Evolutionary conservation across 179 eudicot species (phyloP).

Genomic region (Beta corolliflora): DNA sequence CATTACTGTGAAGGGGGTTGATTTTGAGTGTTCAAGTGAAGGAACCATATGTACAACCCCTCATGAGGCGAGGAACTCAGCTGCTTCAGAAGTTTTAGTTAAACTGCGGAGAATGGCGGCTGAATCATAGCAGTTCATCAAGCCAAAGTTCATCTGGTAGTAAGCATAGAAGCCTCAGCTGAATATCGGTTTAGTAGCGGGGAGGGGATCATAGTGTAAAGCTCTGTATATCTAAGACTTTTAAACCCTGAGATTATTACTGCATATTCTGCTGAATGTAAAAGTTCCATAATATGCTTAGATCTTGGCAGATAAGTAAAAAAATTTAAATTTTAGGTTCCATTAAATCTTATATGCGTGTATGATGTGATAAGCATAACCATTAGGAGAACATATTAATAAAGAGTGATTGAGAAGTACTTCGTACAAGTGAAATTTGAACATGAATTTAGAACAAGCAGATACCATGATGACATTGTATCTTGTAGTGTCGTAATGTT

Average conservation of each 20-base stretch:
- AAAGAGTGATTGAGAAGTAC: too few relatives aligned
- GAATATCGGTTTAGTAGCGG: neutral
- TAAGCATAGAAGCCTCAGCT: neutral
- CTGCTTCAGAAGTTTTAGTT: slow-evolving; percentile 46
- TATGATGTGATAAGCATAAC: too few relatives aligned
- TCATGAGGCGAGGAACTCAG: slow-evolving; percentile 58
- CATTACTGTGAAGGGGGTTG: slow-evolving; percentile 45
- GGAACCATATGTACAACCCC: slow-evolving; percentile 39
- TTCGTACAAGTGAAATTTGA: too few relatives aligned
- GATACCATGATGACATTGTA: too few relatives aligned
- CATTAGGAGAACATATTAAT: too few relatives aligned
- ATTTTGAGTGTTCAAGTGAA: slow-evolving; percentile 43
- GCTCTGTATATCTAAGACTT: slow-evolving; percentile 7
- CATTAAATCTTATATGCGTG: too few relatives aligned
- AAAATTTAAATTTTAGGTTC: neutral
- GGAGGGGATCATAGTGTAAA: slow-evolving; percentile 10
- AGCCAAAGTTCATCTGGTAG: neutral
- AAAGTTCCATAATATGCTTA: neutral
- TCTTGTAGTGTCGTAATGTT: too few relatives aligned
- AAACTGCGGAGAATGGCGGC: slow-evolving; percentile 41
- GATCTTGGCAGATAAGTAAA: neutral
- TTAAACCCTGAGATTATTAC: neutral
- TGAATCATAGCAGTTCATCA: slow-evolving; percentile 21
- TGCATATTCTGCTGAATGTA: neutral
- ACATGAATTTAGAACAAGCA: too few relatives aligned